phyloP scores from a whole-genome alignment of 2,329 filamentous ascomycete species.

The Trichoderma sp. region DNA sequence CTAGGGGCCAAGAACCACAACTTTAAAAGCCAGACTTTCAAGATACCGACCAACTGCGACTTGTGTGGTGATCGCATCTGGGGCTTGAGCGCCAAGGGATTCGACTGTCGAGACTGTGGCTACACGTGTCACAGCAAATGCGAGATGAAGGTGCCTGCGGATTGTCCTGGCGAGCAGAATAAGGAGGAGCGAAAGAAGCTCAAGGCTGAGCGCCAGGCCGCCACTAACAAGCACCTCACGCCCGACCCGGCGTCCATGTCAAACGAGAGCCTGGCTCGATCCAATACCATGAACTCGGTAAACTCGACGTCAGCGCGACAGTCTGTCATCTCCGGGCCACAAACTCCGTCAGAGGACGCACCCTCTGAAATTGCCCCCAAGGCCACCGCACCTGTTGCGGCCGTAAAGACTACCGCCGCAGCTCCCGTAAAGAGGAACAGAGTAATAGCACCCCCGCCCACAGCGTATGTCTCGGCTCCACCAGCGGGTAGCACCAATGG shows the following conservation, averaged over 20 bases:
- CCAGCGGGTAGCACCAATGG: conserved; percentile 55
- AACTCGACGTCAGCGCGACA: conserved; percentile 64
- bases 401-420: conserved; percentile 33
- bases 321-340: conserved; percentile 55
- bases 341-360: conserved; percentile 52
- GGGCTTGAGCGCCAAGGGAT: conserved; percentile 94
- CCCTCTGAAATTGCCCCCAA: conserved; percentile 32
- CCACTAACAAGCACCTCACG: conserved; percentile 63
- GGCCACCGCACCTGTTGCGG: conserved; percentile 28
- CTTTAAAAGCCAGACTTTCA: conserved; percentile 98
- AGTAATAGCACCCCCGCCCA: conserved; percentile 83
- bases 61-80: conserved; percentile 95
- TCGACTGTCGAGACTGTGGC: conserved; percentile 93
- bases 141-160: conserved; percentile 96
- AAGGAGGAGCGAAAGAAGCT: conserved; percentile 97
- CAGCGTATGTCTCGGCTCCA: conserved; percentile 72
- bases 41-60: conserved; percentile 98
- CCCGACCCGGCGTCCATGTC: conserved; percentile 47
- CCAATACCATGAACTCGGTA: conserved; percentile 87
- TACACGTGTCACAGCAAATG: conserved; percentile 99
- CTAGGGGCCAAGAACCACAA: conserved; percentile 93
- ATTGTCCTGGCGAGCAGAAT: conserved; percentile 88
- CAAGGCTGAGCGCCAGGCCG: conserved; percentile 81
- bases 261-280: conserved; percentile 68
- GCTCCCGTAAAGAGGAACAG: conserved; percentile 58